Base-by-base conservation (phyloP, 306 rosid species). In the Fragaria iinumae region DNA sequence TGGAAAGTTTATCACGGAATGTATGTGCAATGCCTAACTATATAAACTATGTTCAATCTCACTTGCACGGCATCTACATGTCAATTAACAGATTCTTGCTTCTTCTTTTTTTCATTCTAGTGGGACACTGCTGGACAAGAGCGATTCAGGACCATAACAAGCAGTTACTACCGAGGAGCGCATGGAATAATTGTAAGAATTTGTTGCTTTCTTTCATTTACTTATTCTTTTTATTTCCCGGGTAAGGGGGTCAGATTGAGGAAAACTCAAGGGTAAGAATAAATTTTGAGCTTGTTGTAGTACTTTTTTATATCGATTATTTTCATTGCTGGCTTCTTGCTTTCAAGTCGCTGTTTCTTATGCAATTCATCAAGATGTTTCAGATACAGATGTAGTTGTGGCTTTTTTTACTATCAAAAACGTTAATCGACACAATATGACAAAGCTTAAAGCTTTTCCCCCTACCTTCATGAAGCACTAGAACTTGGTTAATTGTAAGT, bases 111-210 rank as follows among this genome's bases (percentile, higher is more conserved):
- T 59, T 76, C 52, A 74, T 41, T 70, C 36, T 63, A 95, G 97
- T 95, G 98, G 98, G 98, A 95, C 67, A 95, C 98, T 12, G 98
- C 98, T 53, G 98, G 98, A 69, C 98, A 95, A 88, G 98, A 95
- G 88, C 92, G 98, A 56, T 95, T 95, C 90, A 87, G 98, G 82
- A 95, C 98, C 27, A 95, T 95, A 82, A 95, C 98, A 73, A 95
- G 98, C 89, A 95, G 98, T 83, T 95, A 95, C 77, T 95, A 95
- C 77, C 84, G 98, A 80, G 98, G 98, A 80, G 98, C 98, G 4
- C 98, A 95, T 80, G 98, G 98, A 74, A 95, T 95, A 63, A 95
- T 95, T 85, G 98, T 94, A 77, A 87, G 87, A 57, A 69, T 20
- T 49, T 78, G 25, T 68, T 67, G 57, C 67, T 62, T 63, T 32